Conservation (phyloP, 768 basidiomycete genomes). For the Amanita pseudoporphyria region DNA sequence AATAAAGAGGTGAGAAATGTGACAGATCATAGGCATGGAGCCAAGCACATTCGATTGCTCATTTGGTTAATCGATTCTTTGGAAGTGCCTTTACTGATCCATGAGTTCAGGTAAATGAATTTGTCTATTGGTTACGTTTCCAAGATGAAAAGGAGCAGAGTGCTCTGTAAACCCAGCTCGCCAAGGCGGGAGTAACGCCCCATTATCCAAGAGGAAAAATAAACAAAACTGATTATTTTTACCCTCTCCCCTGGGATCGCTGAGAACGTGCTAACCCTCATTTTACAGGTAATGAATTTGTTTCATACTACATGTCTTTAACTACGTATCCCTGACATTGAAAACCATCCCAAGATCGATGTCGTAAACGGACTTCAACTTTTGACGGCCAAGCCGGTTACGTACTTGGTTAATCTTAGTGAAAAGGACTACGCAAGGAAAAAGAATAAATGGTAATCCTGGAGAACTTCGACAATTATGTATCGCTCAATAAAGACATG, state of each 20-base stretch:
- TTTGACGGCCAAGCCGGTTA: conserved; percentile 94
- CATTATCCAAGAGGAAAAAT: conserved; percentile 56
- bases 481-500: background rate
- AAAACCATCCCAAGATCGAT: conserved; percentile 53
- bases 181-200: conserved; percentile 93
- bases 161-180: conserved; percentile 93
- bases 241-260: background rate
- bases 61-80: no score
- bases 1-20: conserved; percentile 84
- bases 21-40: background rate
- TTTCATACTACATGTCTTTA: background rate
- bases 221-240: conserved; percentile 30
- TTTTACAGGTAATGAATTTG: conserved; percentile 6
- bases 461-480: background rate
- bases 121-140: conserved; percentile 4
- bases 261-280: background rate
- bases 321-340: conserved; percentile 8
- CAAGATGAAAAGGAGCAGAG: conserved; percentile 68
- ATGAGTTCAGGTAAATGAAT: background rate
- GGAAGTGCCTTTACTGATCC: background rate
- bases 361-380: conserved; percentile 84
- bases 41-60: no score
- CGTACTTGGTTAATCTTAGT: conserved; percentile 95
- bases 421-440: conserved; percentile 93
- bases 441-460: conserved; percentile 90